Evolutionary conservation across 148 eudicot species (phyloP), one percentile per base, ranked within the genome.

Genomic region (Arbutus unedo): DNA sequence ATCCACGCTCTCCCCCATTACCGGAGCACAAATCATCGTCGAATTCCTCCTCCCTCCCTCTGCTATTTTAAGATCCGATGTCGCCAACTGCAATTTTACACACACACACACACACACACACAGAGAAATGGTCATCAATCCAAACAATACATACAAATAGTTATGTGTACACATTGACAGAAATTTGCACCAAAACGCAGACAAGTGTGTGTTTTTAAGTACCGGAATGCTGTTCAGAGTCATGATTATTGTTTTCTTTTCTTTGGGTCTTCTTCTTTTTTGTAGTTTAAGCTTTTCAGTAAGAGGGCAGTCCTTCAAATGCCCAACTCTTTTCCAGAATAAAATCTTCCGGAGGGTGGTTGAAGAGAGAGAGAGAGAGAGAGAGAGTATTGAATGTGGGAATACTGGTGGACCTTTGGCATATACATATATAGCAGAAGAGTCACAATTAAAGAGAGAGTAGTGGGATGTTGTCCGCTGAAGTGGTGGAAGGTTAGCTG

Each of bases 1-100:
- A 83, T 90, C 90, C 16, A 88, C 89, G 5, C 90, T 79, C 60
- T 91, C 93, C 25, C 87, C 91, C 93, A 91, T 89, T 4, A 93
- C 64, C 15, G 93, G 96, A 5, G 88, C 91, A 80, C 96, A 93
- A 41, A 93, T 84, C 77, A 89, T 79, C 21, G 93, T 91, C 15
- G 84, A 67, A 51, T 88, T 83, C 82, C 81, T 82, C 77, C 82
- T 68, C 10, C 71, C 55, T 60, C 81, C 71, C 4, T 78, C 71
- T 2, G 53, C 41, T 38, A 57, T 44, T 47, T 57, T 68, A 9
- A 57, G 81, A 19, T 78, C 81, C 70, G 81, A 19, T 15, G 67
- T 57, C 3, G 51, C 55, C 81, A 79, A 79, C 72, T 79, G 55
- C 48, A 53, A 7, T 78, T 78, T 41, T 15, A 43, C 6, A 77